Base-by-base conservation (phyloP, 331 rosid genomes). In the Pyracantha coccinea region DNA sequence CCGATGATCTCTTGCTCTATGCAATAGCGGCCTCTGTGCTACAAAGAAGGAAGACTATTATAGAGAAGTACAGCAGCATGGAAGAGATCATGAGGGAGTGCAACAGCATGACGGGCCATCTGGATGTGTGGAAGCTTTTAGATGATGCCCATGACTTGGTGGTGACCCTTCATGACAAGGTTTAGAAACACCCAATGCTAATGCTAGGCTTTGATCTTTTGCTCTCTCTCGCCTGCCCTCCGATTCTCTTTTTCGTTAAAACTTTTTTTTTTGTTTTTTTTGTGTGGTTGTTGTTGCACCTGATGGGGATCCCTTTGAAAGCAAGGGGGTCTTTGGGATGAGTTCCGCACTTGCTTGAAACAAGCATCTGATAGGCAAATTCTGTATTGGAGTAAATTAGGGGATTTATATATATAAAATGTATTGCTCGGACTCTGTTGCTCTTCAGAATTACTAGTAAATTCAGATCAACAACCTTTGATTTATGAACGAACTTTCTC, bases 71-170 rank as follows among this genome's bases (percentile, higher is more conserved):
- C 79, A 87, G 88, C 88, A 90, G 98, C 92, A 92, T 92, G 96
- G 96, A 92, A 13, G 96, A 92, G 79, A 92, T 92, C 78, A 77
- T 92, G 54, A 87, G 92, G 87, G 98, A 93, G 83, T 93, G 97
- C 73, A 89, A 93, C 70, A 90, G 95, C 83, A 90, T 93, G 98
- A 83, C 98, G 0, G 97, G 97, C 66, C 92, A 85, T 38, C 89
- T 93, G 32, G 97, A 93, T 79, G 90, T 93, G 62, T 93, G 98
- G 98, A 93, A 93, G 79, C 91, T 93, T 47, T 82, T 90, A 63
- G 98, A 90, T 71, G 98, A 89, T 85, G 98, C 98, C 14, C 98
- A 93, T 73, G 84, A 83, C 83, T 86, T 93, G 86, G 98, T 93
- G 84, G 97, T 93, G 79, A 86, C 81, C 74, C 90, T 93, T 82